phyloP scores from a whole-genome alignment of 257 asterid genomes.

The Petrea volubilis region DNA sequence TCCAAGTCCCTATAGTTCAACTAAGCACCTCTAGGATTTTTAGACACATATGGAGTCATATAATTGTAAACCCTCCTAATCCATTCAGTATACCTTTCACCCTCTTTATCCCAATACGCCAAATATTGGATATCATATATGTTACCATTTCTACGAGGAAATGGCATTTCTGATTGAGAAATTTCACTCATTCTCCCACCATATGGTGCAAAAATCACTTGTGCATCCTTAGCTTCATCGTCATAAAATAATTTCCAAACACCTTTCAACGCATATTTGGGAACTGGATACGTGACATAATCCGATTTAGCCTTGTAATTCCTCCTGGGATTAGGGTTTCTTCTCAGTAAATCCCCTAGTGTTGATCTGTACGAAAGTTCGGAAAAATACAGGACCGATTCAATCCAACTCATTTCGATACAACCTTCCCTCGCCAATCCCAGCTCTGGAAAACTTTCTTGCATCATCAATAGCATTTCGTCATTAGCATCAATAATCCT shows the following conservation, averaged over 20 bases:
- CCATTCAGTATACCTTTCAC: conserved; percentile 34
- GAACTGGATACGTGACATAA: conserved; percentile 32
- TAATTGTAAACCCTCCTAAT: conserved; percentile 35
- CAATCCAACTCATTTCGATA: conserved; percentile 44
- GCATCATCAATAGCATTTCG: conserved; percentile 37
- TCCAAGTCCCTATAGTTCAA: conserved; percentile 49
- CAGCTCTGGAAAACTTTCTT: conserved; percentile 43
- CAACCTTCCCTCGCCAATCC: conserved; percentile 42
- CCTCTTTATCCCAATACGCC: conserved; percentile 32
- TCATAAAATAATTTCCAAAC: conserved; percentile 35
- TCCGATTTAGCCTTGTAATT: conserved; percentile 51
- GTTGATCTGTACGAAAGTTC: conserved; percentile 42
- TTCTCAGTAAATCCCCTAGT: conserved; percentile 23
- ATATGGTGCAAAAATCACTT: conserved; percentile 40
- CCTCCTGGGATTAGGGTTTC: conserved; percentile 29
- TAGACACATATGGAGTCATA: conserved; percentile 38
- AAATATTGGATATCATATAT: conserved; percentile 40
- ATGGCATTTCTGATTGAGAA: conserved; percentile 32
- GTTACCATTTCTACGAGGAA: conserved; percentile 48
- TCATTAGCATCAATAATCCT: conserved; percentile 31
- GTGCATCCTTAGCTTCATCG: conserved; percentile 26
- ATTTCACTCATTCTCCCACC: conserved; percentile 46
- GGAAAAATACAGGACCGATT: conserved; percentile 39
- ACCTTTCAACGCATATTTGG: conserved; percentile 31
- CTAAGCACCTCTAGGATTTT: conserved; percentile 40